Conservation (phyloP, 2,329 filamentous ascomycete genomes). For the Clarireedia monteithiana region DNA sequence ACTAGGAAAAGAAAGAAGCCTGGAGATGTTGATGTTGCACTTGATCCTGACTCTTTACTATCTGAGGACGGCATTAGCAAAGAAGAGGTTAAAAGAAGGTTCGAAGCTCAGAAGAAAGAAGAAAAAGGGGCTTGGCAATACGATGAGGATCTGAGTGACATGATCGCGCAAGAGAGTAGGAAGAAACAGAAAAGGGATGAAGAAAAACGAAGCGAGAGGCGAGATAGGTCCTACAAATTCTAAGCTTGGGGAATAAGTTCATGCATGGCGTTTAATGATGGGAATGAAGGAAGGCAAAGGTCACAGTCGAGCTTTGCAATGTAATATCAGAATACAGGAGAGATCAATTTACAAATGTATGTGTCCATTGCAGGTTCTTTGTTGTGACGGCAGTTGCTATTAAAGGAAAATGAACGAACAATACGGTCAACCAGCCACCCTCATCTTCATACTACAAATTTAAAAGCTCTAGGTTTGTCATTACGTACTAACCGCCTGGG, state of each 20-base stretch:
- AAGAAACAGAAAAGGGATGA: conserved; percentile 87
- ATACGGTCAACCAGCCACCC: too few relatives aligned
- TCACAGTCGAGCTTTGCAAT: not conserved
- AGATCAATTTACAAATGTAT: too few relatives aligned
- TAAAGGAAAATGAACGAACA: too few relatives aligned
- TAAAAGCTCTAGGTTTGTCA: too few relatives aligned
- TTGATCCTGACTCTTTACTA: conserved; percentile 76
- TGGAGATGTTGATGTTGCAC: conserved; percentile 86
- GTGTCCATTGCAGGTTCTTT: too few relatives aligned
- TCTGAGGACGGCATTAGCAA: conserved; percentile 72
- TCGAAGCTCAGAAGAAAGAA: conserved; percentile 62
- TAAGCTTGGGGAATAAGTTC: conserved; percentile 8
- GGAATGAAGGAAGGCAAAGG: too few relatives aligned
- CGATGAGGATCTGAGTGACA: conserved; percentile 87
- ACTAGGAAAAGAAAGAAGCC: conserved; percentile 86
- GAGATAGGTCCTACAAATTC: conserved; percentile 27
- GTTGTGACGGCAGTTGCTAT: too few relatives aligned
- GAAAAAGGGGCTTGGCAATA: conserved; percentile 55
- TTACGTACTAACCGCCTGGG: too few relatives aligned
- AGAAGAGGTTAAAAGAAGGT: conserved; percentile 72
- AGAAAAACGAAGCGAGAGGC: conserved; percentile 61
- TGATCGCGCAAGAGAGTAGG: conserved; percentile 89
- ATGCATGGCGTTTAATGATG: too few relatives aligned
- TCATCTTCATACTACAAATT: too few relatives aligned
- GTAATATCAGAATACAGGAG: too few relatives aligned